Evolutionary conservation across 1,284 basidiomycete genomes (phyloP).

Genomic region (Ustilago tritici): DNA sequence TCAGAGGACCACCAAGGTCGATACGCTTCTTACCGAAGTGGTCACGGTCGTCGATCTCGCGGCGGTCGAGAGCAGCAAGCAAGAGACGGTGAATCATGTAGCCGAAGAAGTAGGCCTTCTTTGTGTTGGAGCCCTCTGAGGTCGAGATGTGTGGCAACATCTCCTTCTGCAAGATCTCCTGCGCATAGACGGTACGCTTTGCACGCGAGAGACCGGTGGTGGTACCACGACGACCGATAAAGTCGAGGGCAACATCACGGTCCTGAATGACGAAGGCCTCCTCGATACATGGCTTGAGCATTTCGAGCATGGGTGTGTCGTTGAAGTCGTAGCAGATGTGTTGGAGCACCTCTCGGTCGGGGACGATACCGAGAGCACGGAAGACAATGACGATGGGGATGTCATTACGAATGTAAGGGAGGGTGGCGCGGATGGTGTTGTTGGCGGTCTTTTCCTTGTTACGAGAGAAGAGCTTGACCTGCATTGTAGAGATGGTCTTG

Average conservation of each 20-base stretch:
- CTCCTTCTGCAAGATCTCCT: slow-evolving; percentile 98
- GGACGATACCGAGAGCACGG: slow-evolving; percentile 95
- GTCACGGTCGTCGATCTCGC: slow-evolving; percentile 98
- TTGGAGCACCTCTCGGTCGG: slow-evolving; percentile 95
- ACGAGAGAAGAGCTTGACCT: slow-evolving; percentile 95
- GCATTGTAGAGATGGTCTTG: slow-evolving; percentile 97
- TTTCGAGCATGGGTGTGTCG: slow-evolving; percentile 94
- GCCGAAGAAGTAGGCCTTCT: slow-evolving; percentile 99
- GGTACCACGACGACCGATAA: slow-evolving; percentile 97
- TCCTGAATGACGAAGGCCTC: slow-evolving; percentile 99
- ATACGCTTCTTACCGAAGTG: slow-evolving; percentile 99
- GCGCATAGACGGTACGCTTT: slow-evolving; percentile 92
- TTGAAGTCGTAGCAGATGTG: slow-evolving; percentile 99
- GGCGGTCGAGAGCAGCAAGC: slow-evolving; percentile 89
- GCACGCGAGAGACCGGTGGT: slow-evolving; percentile 91
- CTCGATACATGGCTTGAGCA: slow-evolving; percentile 98
- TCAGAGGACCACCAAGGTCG: slow-evolving; percentile 92
- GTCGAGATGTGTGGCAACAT: slow-evolving; percentile 98
- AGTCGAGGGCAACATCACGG: slow-evolving; percentile 89
- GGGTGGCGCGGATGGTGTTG: slow-evolving; percentile 95
- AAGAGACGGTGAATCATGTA: slow-evolving; percentile 98
- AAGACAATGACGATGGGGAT: slow-evolving; percentile 99
- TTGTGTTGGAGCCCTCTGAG: slow-evolving; percentile 93
- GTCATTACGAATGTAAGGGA: slow-evolving; percentile 98
- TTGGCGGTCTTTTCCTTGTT: slow-evolving; percentile 84